Evolutionary conservation across 208 protist genomes (phyloP).

Genomic region (Trypanosoma grayi): DNA sequence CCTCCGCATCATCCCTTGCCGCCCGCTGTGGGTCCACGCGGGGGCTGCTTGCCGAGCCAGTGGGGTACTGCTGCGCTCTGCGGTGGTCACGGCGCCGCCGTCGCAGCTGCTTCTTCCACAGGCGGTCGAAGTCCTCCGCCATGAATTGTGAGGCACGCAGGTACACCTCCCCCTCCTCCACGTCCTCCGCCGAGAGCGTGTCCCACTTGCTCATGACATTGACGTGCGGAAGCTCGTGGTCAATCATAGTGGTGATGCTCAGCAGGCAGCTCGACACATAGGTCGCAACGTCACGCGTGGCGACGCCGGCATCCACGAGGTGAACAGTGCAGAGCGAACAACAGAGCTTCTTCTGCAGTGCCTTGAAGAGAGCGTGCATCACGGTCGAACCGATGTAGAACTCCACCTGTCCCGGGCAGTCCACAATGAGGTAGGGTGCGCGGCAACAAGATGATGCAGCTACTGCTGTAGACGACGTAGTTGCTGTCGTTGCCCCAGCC

Average conservation of each 20-base stretch:
- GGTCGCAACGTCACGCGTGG: slow-evolving; percentile 93
- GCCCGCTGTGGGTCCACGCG: slow-evolving; percentile 21
- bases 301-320: slow-evolving; percentile 93
- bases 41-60: slow-evolving; percentile 22
- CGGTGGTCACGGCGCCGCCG: slow-evolving; percentile 43
- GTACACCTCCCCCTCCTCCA: slow-evolving; percentile 79
- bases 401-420: slow-evolving; percentile 99
- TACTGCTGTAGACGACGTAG: background rate
- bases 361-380: slow-evolving; percentile 84
- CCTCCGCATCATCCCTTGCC: slow-evolving; percentile 25
- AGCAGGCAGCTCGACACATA: slow-evolving; percentile 96
- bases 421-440: slow-evolving; percentile 94
- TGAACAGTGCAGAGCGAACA: slow-evolving; percentile 91
- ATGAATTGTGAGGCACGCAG: slow-evolving; percentile 54
- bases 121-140: slow-evolving; percentile 77
- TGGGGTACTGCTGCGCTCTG: slow-evolving; percentile 36
- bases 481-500: slow-evolving; percentile 3
- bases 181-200: slow-evolving; percentile 49
- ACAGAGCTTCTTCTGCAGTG: slow-evolving; percentile 55
- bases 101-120: slow-evolving; percentile 72
- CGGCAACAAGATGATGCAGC: slow-evolving; percentile 20
- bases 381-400: slow-evolving; percentile 96
- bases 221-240: slow-evolving; percentile 95
- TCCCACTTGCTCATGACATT: slow-evolving; percentile 99
- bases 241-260: slow-evolving; percentile 95